Evolutionary conservation across 257 asterid species (phyloP), one percentile per base, ranked within the genome.

Genomic region (Fraxinus anomala): DNA sequence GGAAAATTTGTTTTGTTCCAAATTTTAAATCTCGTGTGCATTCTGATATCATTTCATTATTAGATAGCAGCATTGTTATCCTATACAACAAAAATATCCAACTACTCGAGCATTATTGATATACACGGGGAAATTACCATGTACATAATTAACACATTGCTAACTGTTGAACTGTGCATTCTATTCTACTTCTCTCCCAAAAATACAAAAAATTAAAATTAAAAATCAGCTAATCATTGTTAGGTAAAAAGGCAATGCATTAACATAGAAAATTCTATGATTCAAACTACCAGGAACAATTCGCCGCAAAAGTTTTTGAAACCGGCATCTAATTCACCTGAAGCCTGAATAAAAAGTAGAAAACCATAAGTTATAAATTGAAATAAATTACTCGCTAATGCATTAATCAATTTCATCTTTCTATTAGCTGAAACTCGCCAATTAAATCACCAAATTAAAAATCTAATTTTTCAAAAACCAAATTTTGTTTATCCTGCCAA

Each of bases 261-360:
- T 19, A 69, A 70, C 67, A 17, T 26, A 68, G 24, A 12, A 70
- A 63, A 63, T 26, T 4, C 65, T 72, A 24, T 63, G 67, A 31
- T 30, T 31, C 21, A 73, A 6, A 72, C 74, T 89, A 91, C 97
- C 93, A 70, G 80, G 79, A 89, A 81, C 81, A 92, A 79, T 54
- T 92, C 92, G 73, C 92, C 85, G 83, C 93, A 89, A 77, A 92
- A 91, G 75, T 81, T 89, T 68, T 85, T 80, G 71, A 91, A 89
- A 7, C 83, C 85, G 34, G 86, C 61, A 85, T 86, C 91, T 69
- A 88, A 75, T 59, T 84, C 93, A 73, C 73, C 73, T 4, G 89
- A 23, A 11, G 30, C 94, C 94, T 88, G 91, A 81, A 59, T 68
- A 73, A 76, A 75, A 7, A 71, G 65, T 12, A 10, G 17, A 36